Evolutionary conservation across 2,329 filamentous ascomycete species (phyloP).

Genomic region (Fusarium chuoi): DNA sequence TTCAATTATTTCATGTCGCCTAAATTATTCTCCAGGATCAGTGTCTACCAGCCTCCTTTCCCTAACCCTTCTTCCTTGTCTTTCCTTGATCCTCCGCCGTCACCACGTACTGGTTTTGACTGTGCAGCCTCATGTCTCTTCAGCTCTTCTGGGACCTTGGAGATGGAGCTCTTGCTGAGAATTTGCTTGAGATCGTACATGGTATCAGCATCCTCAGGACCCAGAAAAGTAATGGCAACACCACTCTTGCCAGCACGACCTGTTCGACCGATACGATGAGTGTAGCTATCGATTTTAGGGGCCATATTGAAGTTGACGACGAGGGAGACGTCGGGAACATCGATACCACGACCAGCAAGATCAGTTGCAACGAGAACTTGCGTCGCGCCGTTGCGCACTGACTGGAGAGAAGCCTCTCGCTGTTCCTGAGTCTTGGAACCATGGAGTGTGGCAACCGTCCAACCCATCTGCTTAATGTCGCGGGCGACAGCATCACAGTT

Average conservation of each 20-base stretch:
- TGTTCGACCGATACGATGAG: conserved; percentile 94
- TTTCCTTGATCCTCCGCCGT: conserved; percentile 43
- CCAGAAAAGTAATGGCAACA: conserved; percentile 95
- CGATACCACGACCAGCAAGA: conserved; percentile 95
- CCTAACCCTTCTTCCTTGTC: conserved; percentile 45
- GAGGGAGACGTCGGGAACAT: conserved; percentile 91
- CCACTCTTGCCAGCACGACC: conserved; percentile 97
- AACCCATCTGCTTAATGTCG: conserved; percentile 94
- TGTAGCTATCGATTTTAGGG: conserved; percentile 90
- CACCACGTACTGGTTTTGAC: conserved; percentile 70
- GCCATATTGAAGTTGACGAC: conserved; percentile 99
- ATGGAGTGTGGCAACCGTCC: conserved; percentile 89
- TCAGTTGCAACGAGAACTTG: conserved; percentile 96
- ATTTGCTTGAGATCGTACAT: conserved; percentile 97
- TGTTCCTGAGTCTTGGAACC: conserved; percentile 98
- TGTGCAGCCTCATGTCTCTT: conserved; percentile 91
- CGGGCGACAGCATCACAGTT: conserved; percentile 96
- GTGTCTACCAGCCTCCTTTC: conserved; percentile 40
- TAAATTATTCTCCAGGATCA: background rate
- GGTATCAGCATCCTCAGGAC: conserved; percentile 87
- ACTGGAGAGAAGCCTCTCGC: conserved; percentile 88
- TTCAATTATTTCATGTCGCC: background rate
- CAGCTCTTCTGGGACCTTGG: conserved; percentile 90
- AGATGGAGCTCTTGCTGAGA: conserved; percentile 88
- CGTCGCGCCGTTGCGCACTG: conserved; percentile 81